A percentile compares a stretch with the other conserved stretches of the same genome.
Conservation (phyloP, 2,329 filamentous ascomycete genomes). For the Trichoderma semiorbis region DNA sequence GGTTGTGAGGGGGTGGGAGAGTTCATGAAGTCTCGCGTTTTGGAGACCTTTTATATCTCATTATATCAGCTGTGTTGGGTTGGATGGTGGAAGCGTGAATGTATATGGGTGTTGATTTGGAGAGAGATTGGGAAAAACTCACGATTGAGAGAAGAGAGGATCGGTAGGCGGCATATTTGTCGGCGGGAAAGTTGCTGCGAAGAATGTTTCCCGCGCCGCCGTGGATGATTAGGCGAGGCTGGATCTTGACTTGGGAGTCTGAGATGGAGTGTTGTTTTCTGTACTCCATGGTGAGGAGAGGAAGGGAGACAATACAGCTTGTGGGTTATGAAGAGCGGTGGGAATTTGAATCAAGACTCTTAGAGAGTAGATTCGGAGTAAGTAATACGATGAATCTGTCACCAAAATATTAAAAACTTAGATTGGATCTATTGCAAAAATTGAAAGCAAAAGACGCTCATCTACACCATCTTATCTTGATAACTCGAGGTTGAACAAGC, state of each 20-base stretch:
- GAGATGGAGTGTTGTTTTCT: conserved; percentile 24
- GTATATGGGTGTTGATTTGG: neutral
- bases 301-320: too few species aligned
- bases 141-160: conserved; percentile 61
- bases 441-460: neutral
- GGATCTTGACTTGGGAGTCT: conserved; percentile 26
- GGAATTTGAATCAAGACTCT: neutral
- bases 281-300: conserved; percentile 39
- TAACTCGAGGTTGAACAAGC: neutral
- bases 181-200: conserved; percentile 54
- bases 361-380: neutral
- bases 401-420: neutral
- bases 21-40: conserved; percentile 48
- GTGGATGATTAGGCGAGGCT: conserved; percentile 65
- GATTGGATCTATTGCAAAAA: neutral
- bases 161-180: conserved; percentile 57
- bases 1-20: too few species aligned
- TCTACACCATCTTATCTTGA: neutral
- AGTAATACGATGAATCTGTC: neutral
- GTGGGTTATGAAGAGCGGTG: too few species aligned
- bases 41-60: conserved; percentile 37
- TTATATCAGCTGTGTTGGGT: neutral
- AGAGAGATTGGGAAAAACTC: conserved; percentile 17
- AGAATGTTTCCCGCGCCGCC: conserved; percentile 70
- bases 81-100: neutral